phyloP scores from a whole-genome alignment of 75 land plant species.

The Cryptomeria japonica region DNA sequence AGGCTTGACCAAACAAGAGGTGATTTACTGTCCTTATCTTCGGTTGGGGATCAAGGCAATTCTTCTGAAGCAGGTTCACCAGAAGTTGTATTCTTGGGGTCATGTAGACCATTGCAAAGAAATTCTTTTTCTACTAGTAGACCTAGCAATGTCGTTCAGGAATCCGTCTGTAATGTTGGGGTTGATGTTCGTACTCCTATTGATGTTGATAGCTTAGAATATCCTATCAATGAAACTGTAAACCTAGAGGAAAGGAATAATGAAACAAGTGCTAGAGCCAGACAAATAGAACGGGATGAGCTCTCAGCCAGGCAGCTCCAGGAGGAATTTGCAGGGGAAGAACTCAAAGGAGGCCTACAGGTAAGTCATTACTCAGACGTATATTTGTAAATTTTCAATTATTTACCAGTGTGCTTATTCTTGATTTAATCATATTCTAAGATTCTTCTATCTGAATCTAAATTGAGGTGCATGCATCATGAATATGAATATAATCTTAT shows the following conservation, averaged over 20 bases:
- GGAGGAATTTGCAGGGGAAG: constrained; percentile 55
- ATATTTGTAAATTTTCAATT: too few relatives aligned
- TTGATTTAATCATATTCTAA: background rate
- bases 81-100: background rate
- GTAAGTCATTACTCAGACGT: background rate
- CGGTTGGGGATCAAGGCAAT: background rate
- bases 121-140: background rate
- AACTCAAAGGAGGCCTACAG: constrained; percentile 10
- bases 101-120: background rate
- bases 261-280: constrained; percentile 35
- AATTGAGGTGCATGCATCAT: background rate
- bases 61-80: background rate
- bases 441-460: background rate
- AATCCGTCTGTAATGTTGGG: background rate
- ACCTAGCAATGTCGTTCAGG: background rate
- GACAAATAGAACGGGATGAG: constrained; percentile 70
- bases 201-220: constrained; percentile 13
- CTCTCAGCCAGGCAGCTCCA: constrained; percentile 68
- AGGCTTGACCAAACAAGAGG: background rate
- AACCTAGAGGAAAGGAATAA: constrained; percentile 1
- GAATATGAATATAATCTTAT: background rate
- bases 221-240: background rate
- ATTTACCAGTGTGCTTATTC: background rate
- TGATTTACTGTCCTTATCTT: background rate
- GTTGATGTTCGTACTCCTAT: background rate